Evolutionary conservation across 2,329 filamentous ascomycete genomes (phyloP).

Genomic region (Trichoderma sp.): DNA sequence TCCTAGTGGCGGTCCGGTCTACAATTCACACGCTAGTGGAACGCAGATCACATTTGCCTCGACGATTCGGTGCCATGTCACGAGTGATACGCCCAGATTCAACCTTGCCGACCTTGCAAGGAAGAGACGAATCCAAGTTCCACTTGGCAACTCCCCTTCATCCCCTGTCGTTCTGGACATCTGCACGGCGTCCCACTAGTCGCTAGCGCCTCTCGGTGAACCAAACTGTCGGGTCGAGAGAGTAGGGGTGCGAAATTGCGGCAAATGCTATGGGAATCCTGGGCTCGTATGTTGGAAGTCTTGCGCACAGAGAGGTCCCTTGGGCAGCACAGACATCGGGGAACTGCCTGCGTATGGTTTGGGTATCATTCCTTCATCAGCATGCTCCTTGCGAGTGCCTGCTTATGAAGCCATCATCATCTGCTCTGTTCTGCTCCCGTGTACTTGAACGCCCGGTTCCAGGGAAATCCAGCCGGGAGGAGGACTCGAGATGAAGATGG

Average conservation of each 20-base stretch:
- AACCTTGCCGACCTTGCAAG: neutral
- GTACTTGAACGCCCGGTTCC: neutral
- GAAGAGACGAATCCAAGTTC: constrained; percentile 4
- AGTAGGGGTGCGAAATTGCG: constrained; percentile 22
- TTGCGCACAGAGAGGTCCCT: neutral
- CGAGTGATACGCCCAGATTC: neutral
- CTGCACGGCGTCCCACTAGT: constrained; percentile 18
- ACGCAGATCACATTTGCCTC: neutral
- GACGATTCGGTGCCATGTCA: neutral
- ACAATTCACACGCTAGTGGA: neutral
- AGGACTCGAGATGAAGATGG: neutral
- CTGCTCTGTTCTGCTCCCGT: neutral
- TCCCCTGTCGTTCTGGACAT: constrained; percentile 16
- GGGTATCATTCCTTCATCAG: neutral
- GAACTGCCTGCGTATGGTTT: neutral
- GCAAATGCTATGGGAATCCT: neutral
- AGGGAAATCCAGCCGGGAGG: neutral
- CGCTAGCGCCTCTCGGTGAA: constrained; percentile 21
- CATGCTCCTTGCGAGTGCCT: neutral
- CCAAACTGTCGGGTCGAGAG: constrained; percentile 26
- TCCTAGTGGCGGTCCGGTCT: neutral
- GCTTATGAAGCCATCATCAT: neutral
- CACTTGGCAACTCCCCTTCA: constrained; percentile 12
- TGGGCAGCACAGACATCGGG: neutral
- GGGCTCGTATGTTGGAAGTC: neutral